Percentiles rank a stretch among this genome's conserved stretches.
phyloP scores from a whole-genome alignment of 768 basidiomycete genomes.

The Tricholoma terreum region DNA sequence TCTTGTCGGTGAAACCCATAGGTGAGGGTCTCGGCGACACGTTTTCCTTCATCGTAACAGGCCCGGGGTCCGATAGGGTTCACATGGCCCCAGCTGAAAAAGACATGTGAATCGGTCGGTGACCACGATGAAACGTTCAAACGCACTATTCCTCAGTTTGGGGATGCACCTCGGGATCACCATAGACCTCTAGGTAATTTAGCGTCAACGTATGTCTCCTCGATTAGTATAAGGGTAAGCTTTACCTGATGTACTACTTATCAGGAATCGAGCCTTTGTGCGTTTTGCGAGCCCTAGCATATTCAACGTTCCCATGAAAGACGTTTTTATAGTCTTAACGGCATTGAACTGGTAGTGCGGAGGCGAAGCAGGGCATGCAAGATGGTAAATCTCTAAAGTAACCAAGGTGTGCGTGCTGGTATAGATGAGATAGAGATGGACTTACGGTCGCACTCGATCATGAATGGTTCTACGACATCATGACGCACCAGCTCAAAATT shows the following conservation, averaged over 20 bases:
- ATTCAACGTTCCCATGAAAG: slow-evolving; percentile 97
- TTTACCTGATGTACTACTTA: slow-evolving; percentile 90
- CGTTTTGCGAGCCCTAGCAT: slow-evolving; percentile 99
- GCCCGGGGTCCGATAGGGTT: slow-evolving; percentile 98
- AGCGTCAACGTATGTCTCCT: slow-evolving; percentile 8
- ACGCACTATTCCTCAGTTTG: slow-evolving; percentile 93
- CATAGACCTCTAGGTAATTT: slow-evolving; percentile 78
- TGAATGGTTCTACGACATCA: slow-evolving; percentile 95
- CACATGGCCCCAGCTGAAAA: slow-evolving; percentile 88
- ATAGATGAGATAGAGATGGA: slow-evolving; percentile 14
- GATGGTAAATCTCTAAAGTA: slow-evolving; percentile 87
- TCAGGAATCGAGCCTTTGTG: slow-evolving; percentile 95
- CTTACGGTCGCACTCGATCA: slow-evolving; percentile 98
- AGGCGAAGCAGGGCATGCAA: slow-evolving; percentile 96
- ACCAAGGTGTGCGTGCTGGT: slow-evolving; percentile 12
- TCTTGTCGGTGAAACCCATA: slow-evolving; percentile 96
- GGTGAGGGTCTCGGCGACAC: slow-evolving; percentile 96
- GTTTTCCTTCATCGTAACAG: slow-evolving; percentile 99
- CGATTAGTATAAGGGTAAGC: slow-evolving; percentile 6
- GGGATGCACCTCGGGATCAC: slow-evolving; percentile 97
- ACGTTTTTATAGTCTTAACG: slow-evolving; percentile 97
- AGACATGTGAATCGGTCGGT: slow-evolving; percentile 11
- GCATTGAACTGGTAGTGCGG: slow-evolving; percentile 98
- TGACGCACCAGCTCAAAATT: slow-evolving; percentile 98
- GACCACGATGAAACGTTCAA: not conserved